These are phyloP conservation scores for Phytophthora podocarpi DNA, from an alignment of 352 stramenopile genomes.

Conservation along the genomic window DNA sequence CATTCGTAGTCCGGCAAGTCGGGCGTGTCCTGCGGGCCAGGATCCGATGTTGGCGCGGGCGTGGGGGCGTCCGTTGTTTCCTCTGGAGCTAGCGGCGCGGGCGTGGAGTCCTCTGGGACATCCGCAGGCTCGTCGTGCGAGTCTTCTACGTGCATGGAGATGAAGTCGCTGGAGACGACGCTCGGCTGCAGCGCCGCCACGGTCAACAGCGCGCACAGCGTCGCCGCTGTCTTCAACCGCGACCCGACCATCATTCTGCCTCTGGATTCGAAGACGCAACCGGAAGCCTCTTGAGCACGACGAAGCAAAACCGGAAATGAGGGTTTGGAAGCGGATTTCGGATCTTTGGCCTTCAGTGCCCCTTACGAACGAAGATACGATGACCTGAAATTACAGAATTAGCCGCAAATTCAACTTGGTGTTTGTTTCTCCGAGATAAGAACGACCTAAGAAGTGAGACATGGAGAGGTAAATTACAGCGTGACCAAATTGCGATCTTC, in stretches of 20 bases:
- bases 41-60: background rate
- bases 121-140: constrained; percentile 17
- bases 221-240: constrained; percentile 22
- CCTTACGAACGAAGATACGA: constrained; percentile 19
- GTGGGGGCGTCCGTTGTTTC: constrained; percentile 1
- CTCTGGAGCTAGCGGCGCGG: constrained; percentile 2
- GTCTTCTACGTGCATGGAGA: constrained; percentile 13
- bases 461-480: constrained; percentile 13
- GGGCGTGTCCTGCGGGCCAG: constrained; percentile 24
- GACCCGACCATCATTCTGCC: constrained; percentile 30
- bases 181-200: constrained; percentile 20
- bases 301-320: constrained; percentile 33
- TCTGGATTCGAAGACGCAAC: background rate
- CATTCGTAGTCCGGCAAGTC: constrained; percentile 48
- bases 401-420: background rate
- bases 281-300: constrained; percentile 9
- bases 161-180: constrained; percentile 6
- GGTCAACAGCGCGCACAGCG: constrained; percentile 27
- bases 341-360: constrained; percentile 19
- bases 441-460: background rate
- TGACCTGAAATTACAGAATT: constrained; percentile 9
- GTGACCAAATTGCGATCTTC: constrained; percentile 25
- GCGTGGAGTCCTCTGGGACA: constrained; percentile 3
- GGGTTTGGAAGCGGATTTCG: background rate
- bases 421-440: background rate